Conservation (phyloP, 352 stramenopile species). For the Phytopythium montanum region DNA sequence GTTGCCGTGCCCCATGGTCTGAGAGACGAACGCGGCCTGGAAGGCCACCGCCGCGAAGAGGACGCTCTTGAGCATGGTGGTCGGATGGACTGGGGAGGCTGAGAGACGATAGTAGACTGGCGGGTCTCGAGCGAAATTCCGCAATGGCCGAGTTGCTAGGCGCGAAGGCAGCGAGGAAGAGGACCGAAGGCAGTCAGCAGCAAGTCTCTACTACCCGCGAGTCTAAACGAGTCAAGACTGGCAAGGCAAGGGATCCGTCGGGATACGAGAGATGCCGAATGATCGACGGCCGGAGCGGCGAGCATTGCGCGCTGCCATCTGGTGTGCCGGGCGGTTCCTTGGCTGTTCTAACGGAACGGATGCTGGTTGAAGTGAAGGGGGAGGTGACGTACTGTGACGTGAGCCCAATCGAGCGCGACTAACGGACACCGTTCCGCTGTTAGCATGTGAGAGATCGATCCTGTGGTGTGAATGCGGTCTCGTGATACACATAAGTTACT, state of each 20-base stretch:
- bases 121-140: not conserved
- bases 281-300: not conserved
- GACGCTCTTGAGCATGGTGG: constrained; percentile 5
- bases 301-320: not conserved
- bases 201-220: not conserved
- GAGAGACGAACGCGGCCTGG: constrained; percentile 10
- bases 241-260: no score
- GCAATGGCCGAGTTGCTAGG: not conserved
- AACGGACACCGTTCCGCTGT: not conserved
- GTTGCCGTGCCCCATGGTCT: constrained; percentile 17
- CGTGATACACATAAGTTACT: not conserved
- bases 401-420: not conserved
- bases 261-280: not conserved
- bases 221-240: not conserved
- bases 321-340: not conserved
- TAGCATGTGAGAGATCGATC: not conserved
- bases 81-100: not conserved
- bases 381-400: no score
- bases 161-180: not conserved
- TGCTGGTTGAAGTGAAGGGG: not conserved
- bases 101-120: not conserved
- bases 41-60: constrained; percentile 2
- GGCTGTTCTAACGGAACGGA: not conserved
- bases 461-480: not conserved
- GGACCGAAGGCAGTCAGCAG: not conserved